Evolutionary conservation across 345 rosid genomes (phyloP).

Genomic region (Salix brachista): DNA sequence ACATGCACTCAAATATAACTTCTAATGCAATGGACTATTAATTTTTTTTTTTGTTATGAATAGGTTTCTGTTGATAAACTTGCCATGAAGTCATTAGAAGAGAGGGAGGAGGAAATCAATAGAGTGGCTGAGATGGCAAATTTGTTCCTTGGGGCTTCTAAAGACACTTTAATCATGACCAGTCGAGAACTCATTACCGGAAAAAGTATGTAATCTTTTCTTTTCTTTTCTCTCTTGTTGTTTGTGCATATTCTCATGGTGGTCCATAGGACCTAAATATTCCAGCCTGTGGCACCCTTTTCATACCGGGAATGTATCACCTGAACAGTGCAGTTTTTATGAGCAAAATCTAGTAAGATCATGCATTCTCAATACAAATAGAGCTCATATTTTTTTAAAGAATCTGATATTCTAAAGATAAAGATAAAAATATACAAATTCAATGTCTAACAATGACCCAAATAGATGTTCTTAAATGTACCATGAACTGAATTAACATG

Average conservation of each 20-base stretch:
- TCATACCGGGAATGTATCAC: not conserved
- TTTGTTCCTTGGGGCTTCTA: constrained; percentile 52
- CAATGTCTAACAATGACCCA: too few species aligned
- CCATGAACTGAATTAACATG: too few species aligned
- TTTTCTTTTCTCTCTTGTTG: constrained; percentile 2
- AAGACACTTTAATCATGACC: constrained; percentile 83
- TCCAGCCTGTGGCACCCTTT: not conserved
- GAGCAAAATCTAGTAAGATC: not conserved
- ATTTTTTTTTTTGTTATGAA: constrained; percentile 8
- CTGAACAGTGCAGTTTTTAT: not conserved
- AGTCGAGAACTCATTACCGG: constrained; percentile 89
- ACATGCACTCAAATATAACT: not conserved
- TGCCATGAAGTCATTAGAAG: constrained; percentile 66
- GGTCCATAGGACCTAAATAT: not conserved
- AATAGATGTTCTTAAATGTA: too few species aligned
- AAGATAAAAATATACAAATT: too few species aligned
- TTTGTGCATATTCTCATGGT: not conserved
- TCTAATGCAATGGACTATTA: not conserved
- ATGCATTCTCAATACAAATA: too few species aligned
- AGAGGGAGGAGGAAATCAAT: constrained; percentile 70
- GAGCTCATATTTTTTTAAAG: too few species aligned
- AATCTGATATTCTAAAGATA: too few species aligned
- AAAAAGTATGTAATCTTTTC: constrained; percentile 48
- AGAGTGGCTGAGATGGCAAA: constrained; percentile 74
- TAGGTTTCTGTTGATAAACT: constrained; percentile 85